Percentiles rank a stretch among this genome's conserved stretches.
Evolutionary conservation across 768 basidiomycete genomes (phyloP).

Genomic region (Leccinum subgranulosum): DNA sequence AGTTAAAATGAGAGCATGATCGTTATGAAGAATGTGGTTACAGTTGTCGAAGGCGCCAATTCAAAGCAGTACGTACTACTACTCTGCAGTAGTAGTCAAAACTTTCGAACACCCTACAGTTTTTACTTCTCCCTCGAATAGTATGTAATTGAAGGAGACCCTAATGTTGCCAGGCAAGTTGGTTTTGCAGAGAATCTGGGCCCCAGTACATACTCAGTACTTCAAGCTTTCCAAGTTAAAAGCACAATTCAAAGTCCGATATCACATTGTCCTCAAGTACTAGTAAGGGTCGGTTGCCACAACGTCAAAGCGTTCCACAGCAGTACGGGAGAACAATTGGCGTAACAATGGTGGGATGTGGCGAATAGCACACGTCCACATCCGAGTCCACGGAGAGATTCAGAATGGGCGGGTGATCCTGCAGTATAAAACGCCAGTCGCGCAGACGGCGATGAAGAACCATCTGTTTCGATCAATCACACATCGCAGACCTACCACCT

Average conservation of each 20-base stretch:
- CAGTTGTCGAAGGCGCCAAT: background rate
- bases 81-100: background rate
- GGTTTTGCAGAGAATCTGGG: no score
- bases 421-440: background rate
- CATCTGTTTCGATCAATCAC: background rate
- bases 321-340: background rate
- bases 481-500: background rate
- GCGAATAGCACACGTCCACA: background rate
- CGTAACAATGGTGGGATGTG: background rate
- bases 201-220: no score
- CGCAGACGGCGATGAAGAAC: background rate
- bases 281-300: no score
- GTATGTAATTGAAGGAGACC: background rate
- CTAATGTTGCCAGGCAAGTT: no score
- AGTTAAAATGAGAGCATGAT: no score
- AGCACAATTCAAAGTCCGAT: no score
- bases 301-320: background rate
- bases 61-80: background rate
- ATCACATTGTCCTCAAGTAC: background rate
- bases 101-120: background rate
- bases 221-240: no score
- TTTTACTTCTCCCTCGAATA: no score
- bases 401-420: background rate
- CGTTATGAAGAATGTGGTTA: background rate
- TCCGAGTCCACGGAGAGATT: background rate